These are phyloP conservation scores for Galeopsis tetrahit DNA, from an alignment of 257 asterid genomes.

Conservation along the genomic window DNA sequence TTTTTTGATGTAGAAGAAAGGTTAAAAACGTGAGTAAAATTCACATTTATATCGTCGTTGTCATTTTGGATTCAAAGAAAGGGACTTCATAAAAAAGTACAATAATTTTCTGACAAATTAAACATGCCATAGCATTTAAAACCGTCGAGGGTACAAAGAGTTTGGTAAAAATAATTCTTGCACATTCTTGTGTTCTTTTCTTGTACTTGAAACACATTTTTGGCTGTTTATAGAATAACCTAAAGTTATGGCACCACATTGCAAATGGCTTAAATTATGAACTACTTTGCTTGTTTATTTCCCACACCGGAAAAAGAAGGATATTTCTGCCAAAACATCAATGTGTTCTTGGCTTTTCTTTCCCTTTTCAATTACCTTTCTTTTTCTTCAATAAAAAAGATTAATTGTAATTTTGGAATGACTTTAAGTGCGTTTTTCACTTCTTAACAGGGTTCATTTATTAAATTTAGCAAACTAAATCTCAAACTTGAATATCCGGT, in stretches of 20 bases:
- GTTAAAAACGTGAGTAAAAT: neutral
- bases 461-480: no score
- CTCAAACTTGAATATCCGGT: no score
- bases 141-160: constrained; percentile 12
- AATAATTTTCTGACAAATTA: constrained; percentile 30
- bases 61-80: constrained; percentile 25
- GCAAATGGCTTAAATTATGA: constrained; percentile 3
- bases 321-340: constrained; percentile 6
- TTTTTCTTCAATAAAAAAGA: neutral
- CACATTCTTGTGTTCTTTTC: constrained; percentile 5
- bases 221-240: constrained; percentile 21
- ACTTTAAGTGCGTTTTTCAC: neutral
- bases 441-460: no score
- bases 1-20: neutral
- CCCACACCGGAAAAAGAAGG: neutral
- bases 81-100: constrained; percentile 24
- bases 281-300: constrained; percentile 8
- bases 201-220: constrained; percentile 6
- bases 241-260: constrained; percentile 4
- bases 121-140: constrained; percentile 5
- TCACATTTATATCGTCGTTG: constrained; percentile 1
- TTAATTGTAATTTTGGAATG: neutral
- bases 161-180: constrained; percentile 20
- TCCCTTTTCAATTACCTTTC: neutral
- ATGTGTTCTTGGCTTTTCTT: neutral